A percentile compares a stretch with the other conserved stretches of the same genome.
Conservation (phyloP, 441 rosid species). For the Gossypium trilobum region DNA sequence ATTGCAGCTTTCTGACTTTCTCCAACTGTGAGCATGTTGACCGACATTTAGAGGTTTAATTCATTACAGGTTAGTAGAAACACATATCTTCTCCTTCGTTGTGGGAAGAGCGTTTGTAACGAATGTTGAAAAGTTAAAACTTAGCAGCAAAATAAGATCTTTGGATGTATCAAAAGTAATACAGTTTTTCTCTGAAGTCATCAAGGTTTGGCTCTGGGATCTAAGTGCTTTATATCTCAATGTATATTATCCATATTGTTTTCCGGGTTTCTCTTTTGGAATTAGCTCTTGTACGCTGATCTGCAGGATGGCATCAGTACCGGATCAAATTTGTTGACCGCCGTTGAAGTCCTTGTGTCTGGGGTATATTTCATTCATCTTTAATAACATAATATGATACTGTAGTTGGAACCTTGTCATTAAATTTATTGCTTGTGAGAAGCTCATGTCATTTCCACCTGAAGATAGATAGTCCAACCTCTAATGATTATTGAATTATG, state of each 20-base stretch:
- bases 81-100: conserved; percentile 95
- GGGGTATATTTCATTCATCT: conserved; percentile 55
- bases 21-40: conserved; percentile 19
- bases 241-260: conserved; percentile 13
- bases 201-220: conserved; percentile 48
- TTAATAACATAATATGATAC: conserved; percentile 6
- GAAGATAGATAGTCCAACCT: not conserved
- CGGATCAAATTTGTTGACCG: conserved; percentile 85
- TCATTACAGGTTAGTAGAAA: conserved; percentile 92
- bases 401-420: not conserved
- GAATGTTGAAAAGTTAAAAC: conserved; percentile 91
- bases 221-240: conserved; percentile 11
- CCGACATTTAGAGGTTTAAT: conserved; percentile 25
- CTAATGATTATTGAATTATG: not conserved
- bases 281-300: conserved; percentile 23
- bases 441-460: not conserved
- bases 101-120: conserved; percentile 99
- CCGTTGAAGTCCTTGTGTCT: conserved; percentile 87
- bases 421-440: conserved; percentile 7
- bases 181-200: conserved; percentile 69
- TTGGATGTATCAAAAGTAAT: conserved; percentile 61
- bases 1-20: conserved; percentile 14
- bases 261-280: conserved; percentile 15
- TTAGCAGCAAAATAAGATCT: conserved; percentile 79
- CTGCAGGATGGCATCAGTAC: conserved; percentile 78